Base-by-base conservation (phyloP, 345 rosid genomes). In the Laguncularia racemosa region DNA sequence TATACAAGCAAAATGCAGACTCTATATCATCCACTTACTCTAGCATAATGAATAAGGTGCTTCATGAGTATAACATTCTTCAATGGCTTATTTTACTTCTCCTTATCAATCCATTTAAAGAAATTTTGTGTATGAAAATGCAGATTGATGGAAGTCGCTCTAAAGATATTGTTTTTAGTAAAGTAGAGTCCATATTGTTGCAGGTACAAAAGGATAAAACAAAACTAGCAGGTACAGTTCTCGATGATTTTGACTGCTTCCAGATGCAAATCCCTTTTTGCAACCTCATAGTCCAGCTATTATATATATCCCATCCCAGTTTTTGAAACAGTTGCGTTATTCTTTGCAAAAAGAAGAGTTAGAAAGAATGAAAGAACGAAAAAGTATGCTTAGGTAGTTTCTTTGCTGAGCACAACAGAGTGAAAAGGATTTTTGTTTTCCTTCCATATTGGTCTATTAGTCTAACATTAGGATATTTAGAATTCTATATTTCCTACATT, bases 131-230 rank as follows among this genome's bases (percentile, higher is more conserved):
- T 51, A 38, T 49, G 15, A 44, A 28, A 60, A 44, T 57, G 58
- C 86, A 92, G 96, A 74, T 86, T 57, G 83, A 88, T 77, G 96
- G 95, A 61, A 92, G 76, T 70, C 83, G 73, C 38, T 55, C 83
- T 19, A 88, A 83, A 74, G 95, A 88, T 51, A 71, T 64, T n/a
- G 74, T 86, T 65, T 92, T 83, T 53, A 48, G 63, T 33, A 95
- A 88, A 73, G 71, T 81, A 17, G 73, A 79, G 55, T 67, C 84
- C 46, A 75, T 88, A 66, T 65, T 92, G 57, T 78, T 84, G 50
- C 78, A 80, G 64, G 72, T 78, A 68, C 73, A 53, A 58, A 64
- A 67, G 11, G 72, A 81, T 53, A 73, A 75, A 69, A 58, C 55
- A 54, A 60, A 85, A 67, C 17, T 28, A 45, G 49, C 17, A 14